These are phyloP conservation scores for Apiospora marii DNA, from an alignment of 2,329 filamentous ascomycete species.

Conservation along the genomic window DNA sequence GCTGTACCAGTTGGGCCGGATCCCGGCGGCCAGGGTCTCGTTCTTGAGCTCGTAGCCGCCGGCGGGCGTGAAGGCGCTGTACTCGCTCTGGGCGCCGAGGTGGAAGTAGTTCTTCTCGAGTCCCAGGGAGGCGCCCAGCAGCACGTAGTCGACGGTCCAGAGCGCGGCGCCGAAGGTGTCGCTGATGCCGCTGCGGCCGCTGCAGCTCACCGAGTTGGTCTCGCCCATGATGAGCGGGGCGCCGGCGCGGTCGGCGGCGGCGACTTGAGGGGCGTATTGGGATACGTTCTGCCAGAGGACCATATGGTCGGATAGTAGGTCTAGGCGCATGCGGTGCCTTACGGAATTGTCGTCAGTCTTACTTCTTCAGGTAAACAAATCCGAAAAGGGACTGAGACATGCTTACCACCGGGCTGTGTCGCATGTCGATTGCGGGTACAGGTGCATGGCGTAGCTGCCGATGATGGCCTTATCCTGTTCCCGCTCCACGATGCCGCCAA, in stretches of 20 bases:
- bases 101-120: conserved; percentile 53
- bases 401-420: conserved; percentile 40
- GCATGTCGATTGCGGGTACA: conserved; percentile 48
- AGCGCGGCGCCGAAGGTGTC: conserved; percentile 58
- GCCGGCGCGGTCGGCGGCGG: conserved; percentile 44
- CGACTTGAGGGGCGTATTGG: conserved; percentile 43
- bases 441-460: conserved; percentile 44
- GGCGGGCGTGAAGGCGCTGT: conserved; percentile 42
- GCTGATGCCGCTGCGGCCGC: conserved; percentile 49
- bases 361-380: background rate
- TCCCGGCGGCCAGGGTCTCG: conserved; percentile 41
- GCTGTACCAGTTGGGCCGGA: conserved; percentile 44
- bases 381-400: background rate
- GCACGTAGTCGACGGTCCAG: conserved; percentile 56
- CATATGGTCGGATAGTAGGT: conserved; percentile 43
- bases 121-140: conserved; percentile 45
- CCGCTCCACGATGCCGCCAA: conserved; percentile 33
- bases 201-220: conserved; percentile 53
- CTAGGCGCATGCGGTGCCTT: conserved; percentile 40
- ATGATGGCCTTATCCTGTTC: conserved; percentile 42
- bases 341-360: background rate
- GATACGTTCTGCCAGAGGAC: conserved; percentile 47
- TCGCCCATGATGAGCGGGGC: conserved; percentile 54
- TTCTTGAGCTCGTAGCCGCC: conserved; percentile 39
- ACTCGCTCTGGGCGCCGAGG: conserved; percentile 47